phyloP scores from a whole-genome alignment of 805 yeast genomes.

The Starmerella davenportii region DNA sequence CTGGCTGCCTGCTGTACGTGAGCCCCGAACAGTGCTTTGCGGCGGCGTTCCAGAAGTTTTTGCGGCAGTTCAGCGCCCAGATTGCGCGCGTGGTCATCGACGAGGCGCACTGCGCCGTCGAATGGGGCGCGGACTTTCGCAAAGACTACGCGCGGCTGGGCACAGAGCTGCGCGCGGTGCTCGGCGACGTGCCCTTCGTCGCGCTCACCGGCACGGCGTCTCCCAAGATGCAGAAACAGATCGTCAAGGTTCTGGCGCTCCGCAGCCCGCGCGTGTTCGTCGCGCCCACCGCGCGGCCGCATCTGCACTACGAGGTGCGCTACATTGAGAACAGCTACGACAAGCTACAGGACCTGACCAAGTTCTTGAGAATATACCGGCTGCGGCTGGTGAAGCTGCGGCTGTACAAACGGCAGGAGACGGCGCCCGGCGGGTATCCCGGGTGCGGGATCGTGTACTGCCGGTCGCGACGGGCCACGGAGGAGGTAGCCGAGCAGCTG shows the following conservation, averaged over 20 bases:
- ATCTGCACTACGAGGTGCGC: conserved; percentile 60
- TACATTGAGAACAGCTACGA: conserved; percentile 30
- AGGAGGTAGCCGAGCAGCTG: conserved; percentile 43
- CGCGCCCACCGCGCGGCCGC: conserved; percentile 79
- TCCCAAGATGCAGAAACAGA: conserved; percentile 25
- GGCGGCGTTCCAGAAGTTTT: conserved; percentile 42
- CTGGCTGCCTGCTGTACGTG: conserved; percentile 62
- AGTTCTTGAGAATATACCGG: conserved; percentile 15
- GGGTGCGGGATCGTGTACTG: conserved; percentile 74
- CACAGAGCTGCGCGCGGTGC: conserved; percentile 42
- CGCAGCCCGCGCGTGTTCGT: conserved; percentile 39
- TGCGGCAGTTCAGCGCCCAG: conserved; percentile 36
- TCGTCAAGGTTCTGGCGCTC: conserved; percentile 55
- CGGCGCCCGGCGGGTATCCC: conserved; percentile 6
- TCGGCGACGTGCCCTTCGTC: conserved; percentile 72
- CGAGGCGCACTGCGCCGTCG: conserved; percentile 94
- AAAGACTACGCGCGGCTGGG: conserved; percentile 80
- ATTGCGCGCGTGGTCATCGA: conserved; percentile 71
- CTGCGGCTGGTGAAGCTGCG: conserved; percentile 6
- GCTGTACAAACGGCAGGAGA: neutral
- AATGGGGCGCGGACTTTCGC: conserved; percentile 97
- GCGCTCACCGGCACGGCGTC: conserved; percentile 96
- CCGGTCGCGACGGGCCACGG: conserved; percentile 77
- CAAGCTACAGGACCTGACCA: conserved; percentile 13
- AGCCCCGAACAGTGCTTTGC: conserved; percentile 55